phyloP scores from a whole-genome alignment of 768 basidiomycete species.

The Hericium erinaceus region DNA sequence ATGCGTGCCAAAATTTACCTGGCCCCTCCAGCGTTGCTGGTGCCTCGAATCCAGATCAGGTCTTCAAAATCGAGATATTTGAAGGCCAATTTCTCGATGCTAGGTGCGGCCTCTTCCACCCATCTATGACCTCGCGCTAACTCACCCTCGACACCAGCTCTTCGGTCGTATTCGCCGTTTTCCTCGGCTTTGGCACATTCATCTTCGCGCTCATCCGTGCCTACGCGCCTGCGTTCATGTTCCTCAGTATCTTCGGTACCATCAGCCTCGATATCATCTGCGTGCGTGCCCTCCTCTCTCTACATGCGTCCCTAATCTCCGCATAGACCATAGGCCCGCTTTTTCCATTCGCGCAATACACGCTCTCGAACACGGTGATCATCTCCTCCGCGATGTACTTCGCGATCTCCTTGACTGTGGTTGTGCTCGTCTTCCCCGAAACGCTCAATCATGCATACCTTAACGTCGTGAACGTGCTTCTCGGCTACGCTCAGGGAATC shows the following conservation, averaged over 20 bases:
- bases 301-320: background rate
- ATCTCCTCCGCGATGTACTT: constrained; percentile 38
- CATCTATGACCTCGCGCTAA: background rate
- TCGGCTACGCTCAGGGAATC: constrained; percentile 21
- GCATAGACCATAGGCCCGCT: constrained; percentile 36
- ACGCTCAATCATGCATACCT: constrained; percentile 36
- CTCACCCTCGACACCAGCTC: constrained; percentile 19
- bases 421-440: constrained; percentile 43
- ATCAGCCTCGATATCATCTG: constrained; percentile 37
- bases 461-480: constrained; percentile 20
- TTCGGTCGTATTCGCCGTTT: constrained; percentile 37
- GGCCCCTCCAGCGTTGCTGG: constrained; percentile 21
- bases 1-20: no score
- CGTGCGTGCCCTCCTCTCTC: constrained; percentile 17
- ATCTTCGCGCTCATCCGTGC: constrained; percentile 37
- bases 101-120: constrained; percentile 14
- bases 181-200: constrained; percentile 38
- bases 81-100: constrained; percentile 41
- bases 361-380: constrained; percentile 31
- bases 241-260: constrained; percentile 38
- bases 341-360: constrained; percentile 37
- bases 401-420: constrained; percentile 37
- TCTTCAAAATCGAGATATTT: constrained; percentile 34
- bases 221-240: constrained; percentile 33
- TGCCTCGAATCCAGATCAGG: constrained; percentile 28